These are phyloP conservation scores for Microcera coccophila DNA, from an alignment of 2,329 filamentous ascomycete species.

Conservation along the genomic window DNA sequence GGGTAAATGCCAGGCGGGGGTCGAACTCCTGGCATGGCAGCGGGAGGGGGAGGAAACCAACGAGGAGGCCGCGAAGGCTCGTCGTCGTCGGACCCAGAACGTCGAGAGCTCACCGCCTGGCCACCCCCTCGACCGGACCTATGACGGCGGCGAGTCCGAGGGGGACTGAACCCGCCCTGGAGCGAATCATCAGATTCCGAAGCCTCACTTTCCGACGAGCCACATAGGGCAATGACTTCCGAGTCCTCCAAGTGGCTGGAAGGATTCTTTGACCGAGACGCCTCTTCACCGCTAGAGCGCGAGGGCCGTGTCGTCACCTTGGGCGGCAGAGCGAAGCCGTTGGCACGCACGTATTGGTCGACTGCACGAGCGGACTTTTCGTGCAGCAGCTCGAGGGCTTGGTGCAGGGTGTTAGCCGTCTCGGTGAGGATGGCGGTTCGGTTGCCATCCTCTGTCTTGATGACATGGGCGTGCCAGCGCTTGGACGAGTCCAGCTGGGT, in stretches of 20 bases:
- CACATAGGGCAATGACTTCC: slow-evolving; percentile 18
- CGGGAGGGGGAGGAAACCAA: no score
- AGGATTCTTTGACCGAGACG: not conserved
- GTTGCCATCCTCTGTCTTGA: slow-evolving; percentile 23
- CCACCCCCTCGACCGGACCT: no score
- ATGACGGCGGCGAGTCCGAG: not conserved
- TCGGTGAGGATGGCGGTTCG: slow-evolving; percentile 33
- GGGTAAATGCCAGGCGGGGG: no score
- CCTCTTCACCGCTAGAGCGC: slow-evolving; percentile 10
- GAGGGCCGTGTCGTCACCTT: slow-evolving; percentile 1
- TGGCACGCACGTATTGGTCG: slow-evolving; percentile 25
- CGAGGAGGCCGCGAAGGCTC: no score
- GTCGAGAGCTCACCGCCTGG: no score
- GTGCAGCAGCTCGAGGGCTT: slow-evolving; percentile 37
- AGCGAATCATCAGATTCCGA: slow-evolving; percentile 20
- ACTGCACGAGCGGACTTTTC: slow-evolving; percentile 38
- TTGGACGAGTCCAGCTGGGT: slow-evolving; percentile 21
- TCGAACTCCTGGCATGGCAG: no score
- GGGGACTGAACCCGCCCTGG: not conserved
- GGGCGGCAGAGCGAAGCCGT: slow-evolving; percentile 29
- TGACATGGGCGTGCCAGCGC: slow-evolving; percentile 24
- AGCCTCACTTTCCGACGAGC: slow-evolving; percentile 13
- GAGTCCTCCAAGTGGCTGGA: not conserved
- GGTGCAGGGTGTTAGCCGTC: slow-evolving; percentile 20
- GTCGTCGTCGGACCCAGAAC: slow-evolving; percentile 9